Evolutionary conservation across 305 asterid species (phyloP), one percentile per base, ranked within the genome.

Genomic region (Fraxinus latifolia): DNA sequence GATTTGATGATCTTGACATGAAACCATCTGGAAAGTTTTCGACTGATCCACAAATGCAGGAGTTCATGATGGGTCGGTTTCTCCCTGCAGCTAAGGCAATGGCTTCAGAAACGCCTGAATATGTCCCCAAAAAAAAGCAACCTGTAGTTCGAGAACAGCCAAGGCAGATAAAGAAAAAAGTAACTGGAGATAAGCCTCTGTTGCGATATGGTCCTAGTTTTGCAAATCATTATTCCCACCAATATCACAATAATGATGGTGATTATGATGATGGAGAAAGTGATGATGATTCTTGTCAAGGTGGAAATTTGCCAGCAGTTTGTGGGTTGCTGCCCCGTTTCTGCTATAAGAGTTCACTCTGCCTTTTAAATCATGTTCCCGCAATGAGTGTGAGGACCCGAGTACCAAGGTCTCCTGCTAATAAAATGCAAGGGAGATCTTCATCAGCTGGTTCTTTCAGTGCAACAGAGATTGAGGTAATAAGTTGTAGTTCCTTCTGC

Each of bases 191-290:
- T 74, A 90, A 88, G 85, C 94, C 95, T 81, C 90, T 85, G 15
- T 92, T 95, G 15, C 89, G 99, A n/a, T 95, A 95, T 12, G 99
- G 99, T 53, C 97, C 97, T 72, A 93, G 94, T 83, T 92, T 95
- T 84, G 88, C 92, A 14, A 85, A 84, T 47, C 89, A 88, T 36
- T 91, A 90, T 83, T 82, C 91, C 14, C 87, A 90, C 12, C 87
- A 90, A 72, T 81, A 67, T 77, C 85, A 85, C 25, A 87, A 86
- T 7, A 77, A 76, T 42, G 86, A 83, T 34, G 88, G 80, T 31
- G 90, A 84, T 34, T 83, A 86, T 71, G 83, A 76, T 17, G 89
- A 79, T 42, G 90, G 83, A 77, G 93, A 90, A 53, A 85, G 92
- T 7, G 91, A 91, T 55, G 94, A 88, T 79, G 95, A 90, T 14